phyloP scores from a whole-genome alignment of 2,329 filamentous ascomycete species.

The Hortaea werneckii region DNA sequence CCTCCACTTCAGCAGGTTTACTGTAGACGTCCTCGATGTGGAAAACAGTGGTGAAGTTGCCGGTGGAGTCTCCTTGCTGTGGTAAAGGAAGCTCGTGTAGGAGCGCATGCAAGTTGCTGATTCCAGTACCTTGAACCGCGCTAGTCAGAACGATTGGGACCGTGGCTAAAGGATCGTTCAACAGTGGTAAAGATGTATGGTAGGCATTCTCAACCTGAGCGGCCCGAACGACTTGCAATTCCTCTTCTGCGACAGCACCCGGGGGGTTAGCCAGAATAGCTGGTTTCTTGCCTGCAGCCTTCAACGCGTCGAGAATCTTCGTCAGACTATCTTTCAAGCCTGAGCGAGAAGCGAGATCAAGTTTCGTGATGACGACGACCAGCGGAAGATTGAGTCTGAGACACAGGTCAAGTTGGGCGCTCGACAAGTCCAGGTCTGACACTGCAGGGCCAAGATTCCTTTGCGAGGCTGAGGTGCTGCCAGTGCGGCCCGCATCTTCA shows the following conservation, averaged over 20 bases:
- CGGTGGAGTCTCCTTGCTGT: slow-evolving; percentile 20
- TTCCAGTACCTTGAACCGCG: slow-evolving; percentile 71
- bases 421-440: slow-evolving; percentile 58
- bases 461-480: slow-evolving; percentile 40
- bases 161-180: slow-evolving; percentile 35
- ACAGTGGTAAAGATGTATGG: slow-evolving; percentile 44
- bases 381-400: slow-evolving; percentile 69
- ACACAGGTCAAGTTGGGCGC: slow-evolving; percentile 75
- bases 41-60: slow-evolving; percentile 50
- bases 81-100: slow-evolving; percentile 64
- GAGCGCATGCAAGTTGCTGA: slow-evolving; percentile 72
- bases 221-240: slow-evolving; percentile 47
- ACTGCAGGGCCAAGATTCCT: slow-evolving; percentile 43
- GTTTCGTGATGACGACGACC: slow-evolving; percentile 77
- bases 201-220: slow-evolving; percentile 50
- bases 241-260: slow-evolving; percentile 26
- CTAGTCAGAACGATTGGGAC: slow-evolving; percentile 86
- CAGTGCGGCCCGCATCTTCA: slow-evolving; percentile 36
- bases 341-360: slow-evolving; percentile 69
- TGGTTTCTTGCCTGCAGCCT: slow-evolving; percentile 62
- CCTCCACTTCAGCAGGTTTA: slow-evolving; percentile 33
- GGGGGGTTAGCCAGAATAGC: slow-evolving; percentile 48
- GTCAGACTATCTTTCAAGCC: slow-evolving; percentile 61
- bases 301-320: slow-evolving; percentile 66
- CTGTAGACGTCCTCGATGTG: slow-evolving; percentile 87